Base-by-base conservation (phyloP, 345 rosid species). In the Turnera subulata region DNA sequence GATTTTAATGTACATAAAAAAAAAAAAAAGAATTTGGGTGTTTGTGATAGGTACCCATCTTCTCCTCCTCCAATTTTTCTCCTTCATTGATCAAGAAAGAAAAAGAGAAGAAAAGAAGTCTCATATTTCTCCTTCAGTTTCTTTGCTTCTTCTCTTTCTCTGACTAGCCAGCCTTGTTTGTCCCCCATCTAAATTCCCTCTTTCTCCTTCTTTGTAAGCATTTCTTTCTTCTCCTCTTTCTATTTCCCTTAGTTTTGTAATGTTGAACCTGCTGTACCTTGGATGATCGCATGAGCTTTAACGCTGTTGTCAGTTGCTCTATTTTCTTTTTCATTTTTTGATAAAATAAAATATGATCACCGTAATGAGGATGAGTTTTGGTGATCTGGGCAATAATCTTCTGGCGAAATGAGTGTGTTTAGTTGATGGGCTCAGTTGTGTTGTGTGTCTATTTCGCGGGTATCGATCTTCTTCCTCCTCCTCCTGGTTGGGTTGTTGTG, bases 31-130 rank as follows among this genome's bases (percentile, higher is more conserved):
- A 16, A 55, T 20, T 25, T 17, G 16, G 45, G 19, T 35, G 29
- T 29, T 45, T 58, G 2, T 19, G 26, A 20, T 29, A 6, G 35
- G 5, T 48, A 61, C 67, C 63, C 67, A 55, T 67, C 12, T 29
- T 62, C 64, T 62, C 64, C 56, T 70, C 79, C 23, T 59, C 70
- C 65, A n/a, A n/a, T n/a, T n/a, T n/a, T n/a, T n/a, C n/a, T n/a
- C n/a, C n/a, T n/a, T n/a, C n/a, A n/a, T n/a, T n/a, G n/a, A n/a
- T n/a, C n/a, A n/a, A n/a, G n/a, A n/a, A n/a, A n/a, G n/a, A n/a
- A n/a, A n/a, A n/a, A n/a, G n/a, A n/a, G n/a, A n/a, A n/a, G n/a
- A n/a, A n/a, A n/a, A n/a, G n/a, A n/a, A n/a, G n/a, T n/a, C n/a
- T n/a, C n/a, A n/a, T n/a, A n/a, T n/a, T n/a, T n/a, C n/a, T n/a